phyloP scores from a whole-genome alignment of 164 flowering plant species.

The Brasenia schreberi region DNA sequence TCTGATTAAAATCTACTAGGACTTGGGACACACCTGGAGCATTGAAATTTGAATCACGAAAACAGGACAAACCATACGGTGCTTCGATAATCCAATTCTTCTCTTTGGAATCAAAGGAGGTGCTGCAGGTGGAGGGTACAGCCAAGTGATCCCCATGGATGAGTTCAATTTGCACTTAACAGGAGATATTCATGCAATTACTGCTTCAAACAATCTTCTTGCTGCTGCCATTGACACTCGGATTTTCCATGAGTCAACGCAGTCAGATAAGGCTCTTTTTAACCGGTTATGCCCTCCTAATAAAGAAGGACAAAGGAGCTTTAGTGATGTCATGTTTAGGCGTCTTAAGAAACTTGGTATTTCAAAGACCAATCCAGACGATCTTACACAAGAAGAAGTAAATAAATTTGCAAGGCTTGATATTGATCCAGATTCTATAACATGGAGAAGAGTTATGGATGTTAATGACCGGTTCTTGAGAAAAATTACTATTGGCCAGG shows the following conservation, averaged over 20 bases:
- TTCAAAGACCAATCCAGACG: slow-evolving; percentile 64
- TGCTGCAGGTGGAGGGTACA: slow-evolving; percentile 99
- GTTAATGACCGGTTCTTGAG: slow-evolving; percentile 92
- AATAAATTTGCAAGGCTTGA: slow-evolving; percentile 87
- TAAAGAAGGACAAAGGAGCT: slow-evolving; percentile 66
- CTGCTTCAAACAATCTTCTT: slow-evolving; percentile 97
- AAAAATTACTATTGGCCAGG: slow-evolving; percentile 85
- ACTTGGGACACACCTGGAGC: too few species aligned
- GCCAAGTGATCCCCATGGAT: slow-evolving; percentile 99
- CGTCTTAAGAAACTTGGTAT: slow-evolving; percentile 87
- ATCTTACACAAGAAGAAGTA: slow-evolving; percentile 74
- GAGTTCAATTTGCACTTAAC: slow-evolving; percentile 96
- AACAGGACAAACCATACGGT: too few species aligned
- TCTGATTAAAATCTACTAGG: too few species aligned
- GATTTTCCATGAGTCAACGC: slow-evolving; percentile 78
- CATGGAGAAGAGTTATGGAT: slow-evolving; percentile 98
- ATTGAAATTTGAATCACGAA: too few species aligned
- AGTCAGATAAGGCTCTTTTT: slow-evolving; percentile 89
- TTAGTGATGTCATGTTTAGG: slow-evolving; percentile 70
- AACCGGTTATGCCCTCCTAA: slow-evolving; percentile 85
- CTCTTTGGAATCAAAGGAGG: slow-evolving; percentile 99
- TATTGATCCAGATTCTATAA: slow-evolving; percentile 76
- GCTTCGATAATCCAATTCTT: too few species aligned
- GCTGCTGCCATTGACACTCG: slow-evolving; percentile 98
- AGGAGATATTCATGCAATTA: slow-evolving; percentile 98